Percentiles rank a stretch among this genome's conserved stretches.
Evolutionary conservation across 805 yeast genomes (phyloP).

Genomic region (Metschnikowia dekortorum): DNA sequence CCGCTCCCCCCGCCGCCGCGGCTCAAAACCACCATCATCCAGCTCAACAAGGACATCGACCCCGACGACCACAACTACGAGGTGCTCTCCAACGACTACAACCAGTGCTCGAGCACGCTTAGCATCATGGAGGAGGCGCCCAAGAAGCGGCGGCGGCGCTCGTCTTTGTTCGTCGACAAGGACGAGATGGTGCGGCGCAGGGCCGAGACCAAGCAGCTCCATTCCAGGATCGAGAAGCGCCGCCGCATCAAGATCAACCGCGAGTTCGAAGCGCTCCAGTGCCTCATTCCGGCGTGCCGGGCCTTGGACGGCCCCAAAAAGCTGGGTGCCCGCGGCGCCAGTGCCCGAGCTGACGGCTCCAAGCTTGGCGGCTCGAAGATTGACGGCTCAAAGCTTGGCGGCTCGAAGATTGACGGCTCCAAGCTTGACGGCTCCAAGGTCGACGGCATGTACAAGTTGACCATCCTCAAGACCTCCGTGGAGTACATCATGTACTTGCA

Average conservation of each 20-base stretch:
- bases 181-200: constrained; percentile 39
- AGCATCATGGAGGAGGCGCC: constrained; percentile 10
- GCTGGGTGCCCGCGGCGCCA: constrained; percentile 13
- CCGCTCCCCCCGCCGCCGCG: constrained; percentile 35
- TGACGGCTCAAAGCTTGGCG: not conserved
- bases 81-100: constrained; percentile 38
- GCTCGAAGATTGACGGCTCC: not conserved
- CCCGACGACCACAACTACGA: constrained; percentile 40
- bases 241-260: constrained; percentile 75
- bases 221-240: constrained; percentile 75
- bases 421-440: constrained; percentile 21
- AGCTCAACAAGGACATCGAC: constrained; percentile 40
- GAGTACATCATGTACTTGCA: constrained; percentile 73
- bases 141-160: constrained; percentile 38
- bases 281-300: constrained; percentile 74
- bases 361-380: not conserved
- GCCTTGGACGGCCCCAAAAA: constrained; percentile 28
- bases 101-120: not conserved
- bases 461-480: constrained; percentile 77
- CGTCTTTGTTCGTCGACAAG: constrained; percentile 34
- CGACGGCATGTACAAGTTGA: constrained; percentile 75
- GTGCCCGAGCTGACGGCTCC: not conserved
- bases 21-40: constrained; percentile 42
- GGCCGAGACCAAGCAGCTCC: constrained; percentile 45
- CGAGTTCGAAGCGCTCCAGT: constrained; percentile 77